These are phyloP conservation scores for Solanum ossicruentum DNA, from an alignment of 257 asterid genomes.

Conservation along the genomic window DNA sequence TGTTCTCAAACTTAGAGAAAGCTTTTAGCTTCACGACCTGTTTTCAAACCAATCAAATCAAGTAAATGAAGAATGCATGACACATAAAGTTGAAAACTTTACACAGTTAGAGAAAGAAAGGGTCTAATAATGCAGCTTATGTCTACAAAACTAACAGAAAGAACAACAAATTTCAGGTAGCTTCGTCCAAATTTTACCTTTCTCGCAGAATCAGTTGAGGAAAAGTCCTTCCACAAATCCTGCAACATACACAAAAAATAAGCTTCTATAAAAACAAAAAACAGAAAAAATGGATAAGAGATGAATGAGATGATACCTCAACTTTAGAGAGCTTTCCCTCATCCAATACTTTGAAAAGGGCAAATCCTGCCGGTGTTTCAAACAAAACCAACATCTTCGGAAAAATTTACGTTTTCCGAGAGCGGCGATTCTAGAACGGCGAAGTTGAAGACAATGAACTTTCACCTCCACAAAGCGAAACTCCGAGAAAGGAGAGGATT, in stretches of 20 bases:
- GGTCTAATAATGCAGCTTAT: background rate
- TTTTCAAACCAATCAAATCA: background rate
- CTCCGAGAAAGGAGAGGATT: background rate
- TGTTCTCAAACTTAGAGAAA: conserved; percentile 71
- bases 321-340: conserved; percentile 52
- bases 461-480: background rate
- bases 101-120: too few species aligned
- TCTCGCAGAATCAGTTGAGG: conserved; percentile 63
- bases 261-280: background rate
- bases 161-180: background rate
- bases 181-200: conserved; percentile 20
- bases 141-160: background rate
- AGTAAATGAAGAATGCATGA: background rate
- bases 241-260: conserved; percentile 5
- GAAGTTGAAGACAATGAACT: background rate
- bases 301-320: conserved; percentile 14
- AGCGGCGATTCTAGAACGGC: background rate
- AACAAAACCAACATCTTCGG: conserved; percentile 29
- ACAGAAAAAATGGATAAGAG: background rate
- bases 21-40: conserved; percentile 77
- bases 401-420: background rate
- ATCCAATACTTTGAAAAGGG: conserved; percentile 48
- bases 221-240: conserved; percentile 69
- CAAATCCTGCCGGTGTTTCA: conserved; percentile 52
- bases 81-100: background rate